These are phyloP conservation scores for Brassica juncea DNA, from an alignment of 345 rosid species.

Conservation along the genomic window DNA sequence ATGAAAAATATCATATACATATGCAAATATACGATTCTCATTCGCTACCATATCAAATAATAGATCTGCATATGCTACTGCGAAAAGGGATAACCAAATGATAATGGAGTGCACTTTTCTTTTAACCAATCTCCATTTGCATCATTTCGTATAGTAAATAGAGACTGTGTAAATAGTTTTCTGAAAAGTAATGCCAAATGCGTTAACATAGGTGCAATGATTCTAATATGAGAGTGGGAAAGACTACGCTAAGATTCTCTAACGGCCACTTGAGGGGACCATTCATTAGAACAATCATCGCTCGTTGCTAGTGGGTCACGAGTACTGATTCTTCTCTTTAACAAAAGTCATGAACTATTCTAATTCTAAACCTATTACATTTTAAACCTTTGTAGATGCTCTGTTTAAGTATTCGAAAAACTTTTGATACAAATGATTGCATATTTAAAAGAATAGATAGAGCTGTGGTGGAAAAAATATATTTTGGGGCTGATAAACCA, in stretches of 20 bases:
- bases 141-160: background rate
- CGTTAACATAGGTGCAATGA: slow-evolving; percentile 4
- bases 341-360: background rate
- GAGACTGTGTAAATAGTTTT: background rate
- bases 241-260: background rate
- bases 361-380: background rate
- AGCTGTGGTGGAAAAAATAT: background rate
- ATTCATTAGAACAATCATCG: background rate
- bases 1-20: background rate
- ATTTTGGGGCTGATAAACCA: background rate
- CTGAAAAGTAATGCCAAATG: background rate
- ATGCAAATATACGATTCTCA: background rate
- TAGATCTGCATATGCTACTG: background rate
- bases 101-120: background rate
- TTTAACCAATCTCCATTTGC: background rate
- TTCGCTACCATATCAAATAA: background rate
- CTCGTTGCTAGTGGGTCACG: background rate
- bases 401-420: background rate
- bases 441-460: background rate
- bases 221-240: background rate
- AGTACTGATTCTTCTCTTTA: background rate
- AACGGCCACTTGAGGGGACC: background rate
- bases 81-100: background rate
- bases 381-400: background rate
- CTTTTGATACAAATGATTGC: background rate